Percentiles rank a stretch among this genome's conserved stretches.
phyloP scores from a whole-genome alignment of 2,329 filamentous ascomycete species.

The Fusarium solani-melongenae region DNA sequence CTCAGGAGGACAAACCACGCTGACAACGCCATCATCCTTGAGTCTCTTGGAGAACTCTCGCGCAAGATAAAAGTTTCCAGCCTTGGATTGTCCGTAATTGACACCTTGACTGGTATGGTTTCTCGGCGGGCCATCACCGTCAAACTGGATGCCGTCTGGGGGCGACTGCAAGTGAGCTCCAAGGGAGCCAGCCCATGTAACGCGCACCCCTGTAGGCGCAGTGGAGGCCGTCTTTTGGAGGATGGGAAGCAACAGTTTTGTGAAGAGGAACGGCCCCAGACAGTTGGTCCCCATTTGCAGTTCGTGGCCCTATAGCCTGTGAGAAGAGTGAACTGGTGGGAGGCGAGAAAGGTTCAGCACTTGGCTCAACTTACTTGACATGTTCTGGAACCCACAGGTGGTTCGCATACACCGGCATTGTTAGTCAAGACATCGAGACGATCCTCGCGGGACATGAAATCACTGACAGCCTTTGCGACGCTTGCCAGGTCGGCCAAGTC shows the following conservation, averaged over 20 bases:
- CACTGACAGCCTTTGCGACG: slow-evolving; percentile 7
- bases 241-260: slow-evolving; percentile 19
- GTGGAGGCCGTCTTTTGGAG: slow-evolving; percentile 6
- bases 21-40: not conserved
- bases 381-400: slow-evolving; percentile 18
- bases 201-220: slow-evolving; percentile 7
- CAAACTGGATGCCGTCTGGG: not conserved
- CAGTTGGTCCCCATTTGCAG: slow-evolving; percentile 32
- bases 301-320: slow-evolving; percentile 15
- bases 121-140: not conserved
- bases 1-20: not conserved
- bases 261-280: slow-evolving; percentile 28
- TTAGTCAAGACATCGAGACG: slow-evolving; percentile 29
- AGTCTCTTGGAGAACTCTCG: not conserved
- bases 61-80: not conserved
- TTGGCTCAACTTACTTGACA: slow-evolving; percentile 1
- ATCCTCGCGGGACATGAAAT: slow-evolving; percentile 17
- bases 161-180: not conserved
- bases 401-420: slow-evolving; percentile 28
- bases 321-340: not conserved
- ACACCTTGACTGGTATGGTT: not conserved
- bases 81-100: not conserved
- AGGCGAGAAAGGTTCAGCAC: not conserved
- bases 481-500: slow-evolving; percentile 20
- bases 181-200: not conserved